Evolutionary conservation across 768 basidiomycete genomes (phyloP), one percentile per base, ranked within the genome.

Genomic region (Austroboletus eburneus): DNA sequence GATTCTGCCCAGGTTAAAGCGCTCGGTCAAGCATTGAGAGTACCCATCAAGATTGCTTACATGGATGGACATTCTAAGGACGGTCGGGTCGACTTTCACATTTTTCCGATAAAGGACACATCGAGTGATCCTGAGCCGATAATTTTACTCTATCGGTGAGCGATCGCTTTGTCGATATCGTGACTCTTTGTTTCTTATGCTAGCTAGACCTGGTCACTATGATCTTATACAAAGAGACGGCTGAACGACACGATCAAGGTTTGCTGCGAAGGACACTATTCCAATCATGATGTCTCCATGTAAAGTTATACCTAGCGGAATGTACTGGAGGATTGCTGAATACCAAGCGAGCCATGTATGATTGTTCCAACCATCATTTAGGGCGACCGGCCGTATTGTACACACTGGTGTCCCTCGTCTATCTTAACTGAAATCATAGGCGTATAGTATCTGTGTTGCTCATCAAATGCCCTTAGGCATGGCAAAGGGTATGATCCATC

Each of bases 1-100:
- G 92, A 94, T 55, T 84, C 94, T 53, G 82, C 86, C 10, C 87
- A 91, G 57, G 85, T 94, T 52, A 76, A 77, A 29, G 91, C 92
- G 1, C 72, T 95, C 10, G 76, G 84, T 16, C 71, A 78, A 27
- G 85, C 83, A 0, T 66, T 94, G 23, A 64, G 75, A 18, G 67
- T 88, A 40, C 82, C 85, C 42, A 67, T 93, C 42, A 74, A 78
- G 44, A 75, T 93, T 30, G 88, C 89, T 2, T 92, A 91, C 64
- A 75, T 96, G 22, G 90, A 91, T 64, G 84, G 88, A 2, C 77
- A 72, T 14, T 68, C 71, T 34, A 17, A 49, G 12, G 51, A 68
- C 7, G 80, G 74, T 21, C 63, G 68, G 18, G 84, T 90, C 38
- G 78, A 81, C 57, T 87, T 89, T 65, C 77, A 85, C 39, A 69